Evolutionary conservation across 2,329 filamentous ascomycete species (phyloP).

Genomic region (Ophiostoma sp.): DNA sequence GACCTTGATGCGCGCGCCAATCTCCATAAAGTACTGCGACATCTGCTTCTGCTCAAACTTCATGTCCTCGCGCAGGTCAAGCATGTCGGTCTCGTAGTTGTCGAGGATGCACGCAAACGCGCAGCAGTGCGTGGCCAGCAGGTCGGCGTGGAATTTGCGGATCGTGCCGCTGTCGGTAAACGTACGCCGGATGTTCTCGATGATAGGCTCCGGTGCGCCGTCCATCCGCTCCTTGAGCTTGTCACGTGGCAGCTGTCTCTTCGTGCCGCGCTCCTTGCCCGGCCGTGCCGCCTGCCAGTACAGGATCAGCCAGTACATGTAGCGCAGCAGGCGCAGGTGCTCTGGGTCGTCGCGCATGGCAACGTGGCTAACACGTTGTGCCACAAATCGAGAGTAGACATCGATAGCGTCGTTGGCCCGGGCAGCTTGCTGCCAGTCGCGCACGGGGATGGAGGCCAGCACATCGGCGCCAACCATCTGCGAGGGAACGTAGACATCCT

Average conservation of each 20-base stretch:
- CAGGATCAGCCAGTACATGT: constrained; percentile 52
- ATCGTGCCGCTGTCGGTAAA: constrained; percentile 62
- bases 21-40: constrained; percentile 66
- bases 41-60: constrained; percentile 66
- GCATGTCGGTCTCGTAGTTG: constrained; percentile 66
- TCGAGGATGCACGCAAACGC: constrained; percentile 66
- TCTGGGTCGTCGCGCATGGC: constrained; percentile 49
- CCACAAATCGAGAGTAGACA: constrained; percentile 59
- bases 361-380: constrained; percentile 52
- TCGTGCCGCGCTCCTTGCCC: constrained; percentile 43
- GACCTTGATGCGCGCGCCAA: constrained; percentile 63
- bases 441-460: constrained; percentile 61
- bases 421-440: constrained; percentile 68
- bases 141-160: constrained; percentile 65
- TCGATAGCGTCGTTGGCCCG: constrained; percentile 52
- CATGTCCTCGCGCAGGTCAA: constrained; percentile 64
- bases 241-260: constrained; percentile 54
- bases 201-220: constrained; percentile 54
- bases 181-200: constrained; percentile 62
- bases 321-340: constrained; percentile 55
- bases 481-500: constrained; percentile 66
- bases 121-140: constrained; percentile 67
- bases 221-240: constrained; percentile 54
- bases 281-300: constrained; percentile 47
- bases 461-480: constrained; percentile 62